Evolutionary conservation across 176 grass and related monocot genomes (phyloP), one percentile per base, ranked within the genome.

Genomic region (Paspalum vaginatum): DNA sequence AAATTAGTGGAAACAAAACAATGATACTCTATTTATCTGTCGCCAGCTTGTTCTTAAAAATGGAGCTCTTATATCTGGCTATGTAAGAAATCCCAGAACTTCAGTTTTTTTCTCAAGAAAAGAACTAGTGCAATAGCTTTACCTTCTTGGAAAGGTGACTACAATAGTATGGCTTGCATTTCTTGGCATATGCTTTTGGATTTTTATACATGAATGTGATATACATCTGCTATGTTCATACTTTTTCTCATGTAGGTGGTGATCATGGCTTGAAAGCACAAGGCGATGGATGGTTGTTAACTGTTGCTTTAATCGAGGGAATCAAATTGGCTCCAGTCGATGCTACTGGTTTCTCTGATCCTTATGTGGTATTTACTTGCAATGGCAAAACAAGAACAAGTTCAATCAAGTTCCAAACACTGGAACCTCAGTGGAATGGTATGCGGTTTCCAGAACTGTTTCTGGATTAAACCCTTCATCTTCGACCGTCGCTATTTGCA

Each of bases 351-450:
- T 89, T 85, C 22, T 93, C 95, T 89, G 92, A 98, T 87, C 92
- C 95, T 50, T 98, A 95, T 61, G 95, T 95, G 65, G 90, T 95
- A 50, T 95, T 98, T 74, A 93, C 86, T 54, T 98, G 95, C 90
- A 95, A 98, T 76, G 92, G 95, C 59, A 93, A 91, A 89, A 89
- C 79, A 80, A 98, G 91, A 87, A 93, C 92, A 59, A 98, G 95
- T 69, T 95, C 95, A 65, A 95, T 98, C 46, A 98, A 93, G 84
- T 98, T 95, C 61, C 90, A 98, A 81, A 89, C 92, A 77, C 44
- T 87, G 18, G 86, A 89, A 76, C 95, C 95, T 88, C 85, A 93
- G 65, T 98, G 95, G 92, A 98, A 93, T 16, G 95, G 95, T 98
- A 91, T 61, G 58, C 24, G 3, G 25, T 47, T 69, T 14, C 44